Percentiles rank a stretch among this genome's conserved stretches.
These are phyloP conservation scores for Balansia obtecta DNA, from an alignment of 2,329 filamentous ascomycete genomes.

Conservation along the genomic window DNA sequence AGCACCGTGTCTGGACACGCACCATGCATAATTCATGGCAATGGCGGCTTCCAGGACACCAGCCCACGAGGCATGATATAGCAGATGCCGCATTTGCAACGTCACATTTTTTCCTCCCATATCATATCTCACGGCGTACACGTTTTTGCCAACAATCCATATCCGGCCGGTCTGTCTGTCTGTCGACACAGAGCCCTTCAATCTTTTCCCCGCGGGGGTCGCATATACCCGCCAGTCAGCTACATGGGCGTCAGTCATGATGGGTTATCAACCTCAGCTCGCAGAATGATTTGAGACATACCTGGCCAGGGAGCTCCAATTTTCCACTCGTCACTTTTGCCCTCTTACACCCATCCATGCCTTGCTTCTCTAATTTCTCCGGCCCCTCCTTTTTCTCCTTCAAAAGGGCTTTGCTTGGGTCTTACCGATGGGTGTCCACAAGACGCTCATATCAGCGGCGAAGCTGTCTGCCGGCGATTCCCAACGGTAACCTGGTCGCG, in stretches of 20 bases:
- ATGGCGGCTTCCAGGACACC: not conserved
- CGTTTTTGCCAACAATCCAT: not conserved
- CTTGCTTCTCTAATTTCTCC: not conserved
- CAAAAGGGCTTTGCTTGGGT: not conserved
- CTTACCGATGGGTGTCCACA: not conserved
- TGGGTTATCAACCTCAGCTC: not conserved
- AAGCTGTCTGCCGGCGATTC: not conserved
- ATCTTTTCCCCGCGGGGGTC: not conserved
- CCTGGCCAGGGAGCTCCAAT: not conserved
- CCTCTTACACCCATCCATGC: no score
- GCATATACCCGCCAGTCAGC: not conserved
- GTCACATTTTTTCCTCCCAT: not conserved
- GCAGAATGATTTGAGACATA: not conserved
- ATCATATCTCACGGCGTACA: slow-evolving; percentile 1
- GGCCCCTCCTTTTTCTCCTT: not conserved
- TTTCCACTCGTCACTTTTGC: not conserved
- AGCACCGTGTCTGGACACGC: not conserved
- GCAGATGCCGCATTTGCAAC: not conserved
- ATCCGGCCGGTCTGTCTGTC: not conserved
- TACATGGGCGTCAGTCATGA: not conserved
- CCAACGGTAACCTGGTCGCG: not conserved
- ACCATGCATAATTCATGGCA: not conserved
- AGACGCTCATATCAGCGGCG: not conserved
- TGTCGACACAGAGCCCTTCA: not conserved
- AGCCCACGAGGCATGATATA: not conserved